Conservation (phyloP, 2,329 filamentous ascomycete genomes). For the Xylariomycetidae sp. region DNA sequence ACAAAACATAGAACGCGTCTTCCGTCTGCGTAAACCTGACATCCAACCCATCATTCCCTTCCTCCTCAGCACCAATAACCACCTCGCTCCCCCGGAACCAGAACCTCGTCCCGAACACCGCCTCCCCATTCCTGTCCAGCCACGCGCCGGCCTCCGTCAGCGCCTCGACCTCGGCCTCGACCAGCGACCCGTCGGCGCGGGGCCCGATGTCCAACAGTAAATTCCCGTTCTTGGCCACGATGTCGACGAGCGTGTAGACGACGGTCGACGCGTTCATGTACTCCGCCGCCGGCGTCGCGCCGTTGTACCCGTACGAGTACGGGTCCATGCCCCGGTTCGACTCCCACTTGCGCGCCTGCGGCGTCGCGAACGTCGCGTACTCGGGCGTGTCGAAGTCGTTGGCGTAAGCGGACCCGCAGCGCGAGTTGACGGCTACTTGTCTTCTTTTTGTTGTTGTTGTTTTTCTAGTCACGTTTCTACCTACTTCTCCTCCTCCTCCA, state of each 20-base stretch:
- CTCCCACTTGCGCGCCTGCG: conserved; percentile 55
- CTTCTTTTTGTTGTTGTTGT: too few relatives aligned
- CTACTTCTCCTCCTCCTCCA: too few relatives aligned
- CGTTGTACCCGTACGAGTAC: conserved; percentile 55
- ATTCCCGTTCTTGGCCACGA: conserved; percentile 35
- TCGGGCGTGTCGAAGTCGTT: conserved; percentile 58
- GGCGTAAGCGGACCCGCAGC: conserved; percentile 48
- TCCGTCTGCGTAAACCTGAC: conserved; percentile 47
- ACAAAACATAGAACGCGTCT: conserved; percentile 49
- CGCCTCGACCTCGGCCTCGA: conserved; percentile 41
- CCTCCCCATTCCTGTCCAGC: conserved; percentile 49
- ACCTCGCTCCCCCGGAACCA: conserved; percentile 25
- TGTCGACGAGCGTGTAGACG: conserved; percentile 33
- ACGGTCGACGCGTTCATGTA: conserved; percentile 51
- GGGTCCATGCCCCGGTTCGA: conserved; percentile 57
- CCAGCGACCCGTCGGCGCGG: conserved; percentile 48
- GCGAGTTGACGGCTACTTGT: conserved; percentile 51
- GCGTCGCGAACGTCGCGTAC: conserved; percentile 45
- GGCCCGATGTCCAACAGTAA: conserved; percentile 54
- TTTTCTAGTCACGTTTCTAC: too few relatives aligned
- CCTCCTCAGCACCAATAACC: too few relatives aligned
- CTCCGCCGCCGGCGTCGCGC: conserved; percentile 40
- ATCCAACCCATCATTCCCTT: conserved; percentile 15
- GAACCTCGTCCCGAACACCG: conserved; percentile 53
- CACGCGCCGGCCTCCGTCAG: conserved; percentile 48